Evolutionary conservation across 306 rosid species (phyloP), one percentile per base, ranked within the genome.

Genomic region (Medicago lupulina): DNA sequence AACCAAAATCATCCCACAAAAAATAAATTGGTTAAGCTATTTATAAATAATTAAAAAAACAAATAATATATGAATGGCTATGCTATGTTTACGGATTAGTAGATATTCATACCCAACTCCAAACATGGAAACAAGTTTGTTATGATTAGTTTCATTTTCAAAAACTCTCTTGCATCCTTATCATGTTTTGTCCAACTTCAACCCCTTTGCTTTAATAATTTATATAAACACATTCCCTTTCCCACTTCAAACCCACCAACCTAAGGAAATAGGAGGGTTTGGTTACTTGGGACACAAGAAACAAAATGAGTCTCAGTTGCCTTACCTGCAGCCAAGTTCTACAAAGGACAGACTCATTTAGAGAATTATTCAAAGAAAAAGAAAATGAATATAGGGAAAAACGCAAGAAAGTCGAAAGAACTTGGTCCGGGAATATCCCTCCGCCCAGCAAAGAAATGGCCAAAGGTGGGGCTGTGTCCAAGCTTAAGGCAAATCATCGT

Each of bases 271-370:
- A 31, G 19, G 47, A 71, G 79, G 81, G 79, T 68, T 43, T 47
- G 76, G 75, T 71, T 71, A 4, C 78, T 76, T 85, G 82, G 16
- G 73, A 21, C 17, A 15, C 81, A 77, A 73, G 79, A 34, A 72
- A 75, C 67, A 75, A 53, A 54, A 71, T 89, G 98, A 86, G 80
- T 76, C 91, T 94, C 62, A 90, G 76, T 63, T 94, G 96, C 86
- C 86, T 94, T 7, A 57, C 80, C 25, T 85, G 94, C 70, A 70
- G 76, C 79, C 87, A 79, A n/a, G 41, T 65, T 11, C 66, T 88
- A 8, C 76, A 70, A 15, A 91, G 89, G 75, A 77, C 92, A 67
- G 92, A 83, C 51, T 82, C 89, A 3, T 87, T 74, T 11, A 73
- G 36, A 41, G 83, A 81, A 6, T 2, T 72, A 8, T 15, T 21